Conservation (phyloP, 148 eudicot genomes). For the Limonium bicolor region DNA sequence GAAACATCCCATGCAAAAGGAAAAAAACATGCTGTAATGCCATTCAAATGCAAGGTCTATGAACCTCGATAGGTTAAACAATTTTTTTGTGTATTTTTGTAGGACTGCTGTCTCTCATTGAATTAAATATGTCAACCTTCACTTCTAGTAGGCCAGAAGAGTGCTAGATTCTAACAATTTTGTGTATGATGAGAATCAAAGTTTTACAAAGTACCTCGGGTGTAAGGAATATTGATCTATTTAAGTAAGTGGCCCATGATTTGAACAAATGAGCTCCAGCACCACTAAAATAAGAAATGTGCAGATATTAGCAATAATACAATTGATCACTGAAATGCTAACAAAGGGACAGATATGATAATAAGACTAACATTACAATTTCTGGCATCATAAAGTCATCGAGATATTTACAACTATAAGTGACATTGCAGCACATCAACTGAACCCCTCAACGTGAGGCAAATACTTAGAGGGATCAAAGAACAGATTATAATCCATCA, state of each 20-base stretch:
- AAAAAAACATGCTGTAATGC: not conserved
- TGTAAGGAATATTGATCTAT: constrained; percentile 81
- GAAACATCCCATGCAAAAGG: not conserved
- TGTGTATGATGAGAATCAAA: no score
- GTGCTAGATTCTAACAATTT: no score
- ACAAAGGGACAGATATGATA: no score
- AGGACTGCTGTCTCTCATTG: no score
- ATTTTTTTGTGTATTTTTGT: no score
- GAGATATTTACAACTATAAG: not conserved
- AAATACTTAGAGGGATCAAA: not conserved
- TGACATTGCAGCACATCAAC: not conserved
- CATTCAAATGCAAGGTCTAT: no score
- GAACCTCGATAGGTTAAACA: no score
- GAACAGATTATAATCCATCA: no score
- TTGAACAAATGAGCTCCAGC: constrained; percentile 95
- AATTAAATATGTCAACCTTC: no score
- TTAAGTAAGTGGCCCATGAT: constrained; percentile 78
- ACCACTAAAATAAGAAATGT: constrained; percentile 16
- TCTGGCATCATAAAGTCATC: not conserved
- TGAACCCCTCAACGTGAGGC: not conserved
- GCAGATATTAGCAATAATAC: not conserved
- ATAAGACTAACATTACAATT: not conserved
- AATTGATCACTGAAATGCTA: no score
- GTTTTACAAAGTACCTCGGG: constrained; percentile 69
- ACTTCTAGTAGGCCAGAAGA: no score